Conservation (phyloP, 225 moss, liverwort and hornwort genomes). For the Sphagnum contortum region DNA sequence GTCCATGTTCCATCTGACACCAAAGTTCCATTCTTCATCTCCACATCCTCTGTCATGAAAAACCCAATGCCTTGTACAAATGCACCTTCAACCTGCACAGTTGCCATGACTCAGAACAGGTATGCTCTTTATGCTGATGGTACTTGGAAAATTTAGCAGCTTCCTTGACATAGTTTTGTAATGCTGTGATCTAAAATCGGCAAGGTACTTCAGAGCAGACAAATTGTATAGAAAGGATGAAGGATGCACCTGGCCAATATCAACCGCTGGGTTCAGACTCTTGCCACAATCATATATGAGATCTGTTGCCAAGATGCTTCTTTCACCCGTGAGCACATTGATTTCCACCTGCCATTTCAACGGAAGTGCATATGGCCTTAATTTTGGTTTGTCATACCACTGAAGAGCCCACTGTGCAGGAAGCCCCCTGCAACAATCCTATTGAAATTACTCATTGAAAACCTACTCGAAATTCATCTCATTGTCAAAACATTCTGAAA, state of each 20-base stretch:
- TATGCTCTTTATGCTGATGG: neutral
- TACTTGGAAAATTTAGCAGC: neutral
- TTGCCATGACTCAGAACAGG: too few species aligned
- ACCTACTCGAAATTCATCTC: neutral
- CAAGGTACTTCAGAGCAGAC: neutral
- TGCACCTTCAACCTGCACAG: constrained; percentile 59
- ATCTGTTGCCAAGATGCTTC: constrained; percentile 49
- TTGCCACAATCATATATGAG: constrained; percentile 65
- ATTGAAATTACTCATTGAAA: too few species aligned
- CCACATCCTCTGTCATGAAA: constrained; percentile 45
- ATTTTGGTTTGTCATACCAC: too few species aligned
- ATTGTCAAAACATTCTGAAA: neutral
- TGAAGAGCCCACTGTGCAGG: too few species aligned
- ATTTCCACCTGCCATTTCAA: constrained; percentile 56
- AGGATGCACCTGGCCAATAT: constrained; percentile 58
- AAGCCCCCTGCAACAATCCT: too few species aligned
- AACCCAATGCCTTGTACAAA: constrained; percentile 59
- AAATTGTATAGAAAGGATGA: too few species aligned
- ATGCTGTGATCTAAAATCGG: neutral
- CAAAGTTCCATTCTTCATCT: constrained; percentile 38
- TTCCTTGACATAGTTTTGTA: neutral
- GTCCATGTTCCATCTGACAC: constrained; percentile 37
- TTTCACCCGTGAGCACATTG: constrained; percentile 51
- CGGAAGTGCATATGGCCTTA: neutral
- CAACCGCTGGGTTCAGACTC: constrained; percentile 73